A percentile compares a stretch with the other conserved stretches of the same genome.
Conservation (phyloP, 352 stramenopile species). For the Phytophthora brassicae region DNA sequence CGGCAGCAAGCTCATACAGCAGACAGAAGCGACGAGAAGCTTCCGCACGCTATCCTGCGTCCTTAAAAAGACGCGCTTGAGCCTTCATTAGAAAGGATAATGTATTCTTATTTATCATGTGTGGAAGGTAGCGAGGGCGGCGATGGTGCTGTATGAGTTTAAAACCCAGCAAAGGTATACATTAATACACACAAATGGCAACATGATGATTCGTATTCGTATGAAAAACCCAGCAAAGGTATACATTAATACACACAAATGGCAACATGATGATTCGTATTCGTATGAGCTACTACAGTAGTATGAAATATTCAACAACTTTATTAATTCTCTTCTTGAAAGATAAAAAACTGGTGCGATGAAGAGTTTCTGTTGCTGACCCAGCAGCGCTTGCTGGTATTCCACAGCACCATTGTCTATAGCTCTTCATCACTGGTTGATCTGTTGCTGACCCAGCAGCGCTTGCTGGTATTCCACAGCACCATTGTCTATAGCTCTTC, state of each 20-base stretch:
- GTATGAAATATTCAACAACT: too few species aligned
- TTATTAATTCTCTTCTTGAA: slow-evolving; percentile 2
- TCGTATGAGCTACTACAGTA: too few species aligned
- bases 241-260: slow-evolving; percentile 9
- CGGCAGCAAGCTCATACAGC: slow-evolving; percentile 3
- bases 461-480: slow-evolving; percentile 25
- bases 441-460: slow-evolving; percentile 23
- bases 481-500: slow-evolving; percentile 25
- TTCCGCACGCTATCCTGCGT: slow-evolving; percentile 4
- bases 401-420: slow-evolving; percentile 19
- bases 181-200: slow-evolving; percentile 9
- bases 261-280: neutral
- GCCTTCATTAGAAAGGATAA: slow-evolving; percentile 32
- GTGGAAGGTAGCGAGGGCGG: slow-evolving; percentile 6
- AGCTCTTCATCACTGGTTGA: slow-evolving; percentile 28
- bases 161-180: slow-evolving; percentile 1
- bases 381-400: slow-evolving; percentile 30
- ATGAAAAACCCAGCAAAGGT: slow-evolving; percentile 5
- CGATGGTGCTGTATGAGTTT: neutral
- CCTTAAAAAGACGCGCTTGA: slow-evolving; percentile 8
- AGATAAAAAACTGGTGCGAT: too few species aligned
- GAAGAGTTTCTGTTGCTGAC: slow-evolving; percentile 13
- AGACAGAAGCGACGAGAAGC: slow-evolving; percentile 19
- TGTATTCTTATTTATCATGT: slow-evolving; percentile 46
- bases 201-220: too few species aligned